Base-by-base conservation (phyloP, 164 flowering plant species). In the Aristolochia californica region DNA sequence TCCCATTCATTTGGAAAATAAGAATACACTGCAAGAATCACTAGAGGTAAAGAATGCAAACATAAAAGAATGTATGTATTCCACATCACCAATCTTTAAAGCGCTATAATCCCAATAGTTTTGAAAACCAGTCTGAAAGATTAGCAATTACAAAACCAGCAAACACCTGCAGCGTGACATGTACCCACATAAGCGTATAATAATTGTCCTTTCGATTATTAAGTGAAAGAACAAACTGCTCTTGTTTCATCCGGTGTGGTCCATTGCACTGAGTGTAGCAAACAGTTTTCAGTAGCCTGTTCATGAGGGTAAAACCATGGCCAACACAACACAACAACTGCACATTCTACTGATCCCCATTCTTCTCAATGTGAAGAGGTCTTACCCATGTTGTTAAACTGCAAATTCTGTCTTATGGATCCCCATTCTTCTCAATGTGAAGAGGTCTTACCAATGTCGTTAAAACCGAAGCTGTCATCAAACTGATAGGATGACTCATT, bases 131-230 rank as follows among this genome's bases (percentile, higher is more conserved):
- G 55, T 85, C 80, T 17, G 97, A 79, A 51, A 85, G 76, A 68
- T 81, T 91, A 24, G 89, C 97, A 52, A 91, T 85, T 44, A 88
- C 80, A 73, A 91, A 91, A 21, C 97, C 97, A 23, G 73, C 84
- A 72, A 90, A 90, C 8, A 90, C 97, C 95, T 90, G 84, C 79
- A 76, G 57, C 40, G 69, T 30, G 55, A 53, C 24, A 23, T 8
- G 9, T 17, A 47, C 50, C n/a, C 27, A 50, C 27, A 45, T 15
- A 40, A 57, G 17, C 16, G 45, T 30, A 13, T 22, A 25, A 43
- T 4, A 27, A 26, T 4, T 5, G 40, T 40, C 27, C n/a, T n/a
- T n/a, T n/a, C n/a, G n/a, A n/a, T n/a, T 14, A 26, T 40, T 24
- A 57, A 34, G 13, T 45, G 49, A n/a, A 59, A 38, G 5, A 38